Evolutionary conservation across 2,329 filamentous ascomycete genomes (phyloP).

Genomic region (Epichloe gansuensis): DNA sequence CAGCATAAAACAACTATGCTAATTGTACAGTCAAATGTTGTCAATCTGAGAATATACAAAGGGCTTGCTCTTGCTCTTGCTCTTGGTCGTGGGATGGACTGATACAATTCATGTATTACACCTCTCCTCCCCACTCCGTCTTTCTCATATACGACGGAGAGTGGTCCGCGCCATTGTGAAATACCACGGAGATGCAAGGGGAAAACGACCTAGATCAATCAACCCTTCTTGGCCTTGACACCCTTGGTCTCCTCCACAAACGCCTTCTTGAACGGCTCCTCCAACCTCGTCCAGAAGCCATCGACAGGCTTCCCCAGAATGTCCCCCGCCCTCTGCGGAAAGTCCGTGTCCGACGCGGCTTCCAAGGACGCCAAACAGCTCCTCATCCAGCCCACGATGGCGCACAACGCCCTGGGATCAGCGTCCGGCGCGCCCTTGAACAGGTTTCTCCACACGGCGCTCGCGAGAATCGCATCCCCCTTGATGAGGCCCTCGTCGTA

Average conservation of each 20-base stretch:
- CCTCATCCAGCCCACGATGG: slow-evolving; percentile 45
- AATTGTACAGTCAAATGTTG: not conserved
- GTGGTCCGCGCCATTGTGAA: too few species aligned
- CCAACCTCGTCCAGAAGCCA: slow-evolving; percentile 32
- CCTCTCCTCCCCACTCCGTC: not conserved
- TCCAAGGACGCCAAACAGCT: slow-evolving; percentile 34
- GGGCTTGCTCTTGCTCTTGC: too few species aligned
- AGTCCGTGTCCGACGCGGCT: slow-evolving; percentile 32
- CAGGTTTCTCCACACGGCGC: slow-evolving; percentile 86
- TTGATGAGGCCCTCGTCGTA: slow-evolving; percentile 72
- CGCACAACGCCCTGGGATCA: slow-evolving; percentile 37
- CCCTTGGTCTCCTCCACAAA: not conserved
- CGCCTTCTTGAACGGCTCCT: slow-evolving; percentile 20
- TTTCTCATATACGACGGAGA: not conserved
- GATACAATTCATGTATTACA: not conserved
- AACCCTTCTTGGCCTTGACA: not conserved
- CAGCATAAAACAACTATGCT: not conserved
- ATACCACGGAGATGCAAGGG: too few species aligned
- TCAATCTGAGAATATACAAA: not conserved
- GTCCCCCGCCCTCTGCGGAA: slow-evolving; percentile 18
- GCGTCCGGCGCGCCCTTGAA: slow-evolving; percentile 56
- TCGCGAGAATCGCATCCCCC: slow-evolving; percentile 63
- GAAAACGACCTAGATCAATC: too few species aligned
- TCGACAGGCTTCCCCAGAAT: slow-evolving; percentile 24
- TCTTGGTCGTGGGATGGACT: too few species aligned